phyloP scores from a whole-genome alignment of 495 filamentous ascomycete species.

The Daldinia loculata region DNA sequence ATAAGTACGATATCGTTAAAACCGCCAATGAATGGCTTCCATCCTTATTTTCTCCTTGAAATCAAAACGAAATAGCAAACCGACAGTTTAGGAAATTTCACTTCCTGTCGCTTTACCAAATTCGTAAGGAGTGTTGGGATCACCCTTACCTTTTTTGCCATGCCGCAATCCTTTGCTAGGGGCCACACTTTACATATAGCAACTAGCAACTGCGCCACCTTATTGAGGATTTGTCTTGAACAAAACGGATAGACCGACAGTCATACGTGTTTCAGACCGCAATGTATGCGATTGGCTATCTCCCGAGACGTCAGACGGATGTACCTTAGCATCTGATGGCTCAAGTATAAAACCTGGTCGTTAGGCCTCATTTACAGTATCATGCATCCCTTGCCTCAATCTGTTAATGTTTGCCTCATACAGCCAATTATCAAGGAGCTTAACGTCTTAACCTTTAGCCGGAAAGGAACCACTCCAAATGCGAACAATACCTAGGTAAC shows the following conservation, averaged over 20 bases:
- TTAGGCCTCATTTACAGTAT: neutral
- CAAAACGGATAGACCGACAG: neutral
- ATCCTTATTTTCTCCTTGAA: neutral
- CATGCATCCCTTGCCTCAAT: neutral
- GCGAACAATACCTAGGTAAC: neutral
- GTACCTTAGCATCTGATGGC: neutral
- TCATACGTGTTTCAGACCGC: neutral
- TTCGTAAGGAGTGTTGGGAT: slow-evolving; percentile 10
- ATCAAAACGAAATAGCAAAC: slow-evolving; percentile 2
- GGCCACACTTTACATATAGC: slow-evolving; percentile 1
- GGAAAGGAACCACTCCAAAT: no score
- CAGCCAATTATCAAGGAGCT: neutral
- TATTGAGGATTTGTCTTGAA: neutral
- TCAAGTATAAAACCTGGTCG: neutral
- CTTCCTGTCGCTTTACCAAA: slow-evolving; percentile 11
- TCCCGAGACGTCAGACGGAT: neutral
- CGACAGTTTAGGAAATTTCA: slow-evolving; percentile 3
- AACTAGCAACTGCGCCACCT: slow-evolving; percentile 17
- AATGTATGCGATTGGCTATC: neutral
- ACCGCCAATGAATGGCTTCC: neutral
- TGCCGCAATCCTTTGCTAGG: slow-evolving; percentile 33
- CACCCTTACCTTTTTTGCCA: slow-evolving; percentile 18
- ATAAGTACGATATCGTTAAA: neutral
- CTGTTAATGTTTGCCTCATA: neutral
- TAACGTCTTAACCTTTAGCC: neutral